Evolutionary conservation across 2,329 filamentous ascomycete species (phyloP), one percentile per base, ranked within the genome.

Genomic region (Fusarium sambucinum): DNA sequence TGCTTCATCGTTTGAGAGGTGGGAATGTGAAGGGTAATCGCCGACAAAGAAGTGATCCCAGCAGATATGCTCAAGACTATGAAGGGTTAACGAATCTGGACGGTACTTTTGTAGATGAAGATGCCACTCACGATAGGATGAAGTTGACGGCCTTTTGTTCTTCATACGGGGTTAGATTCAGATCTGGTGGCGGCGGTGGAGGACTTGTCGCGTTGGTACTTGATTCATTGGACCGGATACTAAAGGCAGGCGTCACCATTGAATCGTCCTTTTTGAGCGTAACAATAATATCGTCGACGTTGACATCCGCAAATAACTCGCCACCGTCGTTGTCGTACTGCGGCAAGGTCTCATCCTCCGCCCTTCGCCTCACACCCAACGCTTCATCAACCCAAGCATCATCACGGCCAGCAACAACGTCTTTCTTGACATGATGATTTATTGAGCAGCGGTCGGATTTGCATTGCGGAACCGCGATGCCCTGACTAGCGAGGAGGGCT

Each of bases 61-160:
- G 76, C 84, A 86, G 41, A 84, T 79, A 67, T 85, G 84, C 68
- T 86, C 85, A 51, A 86, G 80, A 4, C 84, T 86, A 32, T 13
- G 12, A 30, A n/a, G 14, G 23, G 46, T 73, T 29, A 70, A 55
- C 21, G 11, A 38, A 29, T 23, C n/a, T n/a, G 23, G 19, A 4
- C 12, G 7, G 16, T 12, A 37, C 30, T 25, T 25, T 33, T 21
- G 27, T 7, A 10, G 12, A 29, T 29, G 6, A 12, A 23, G 33
- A n/a, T 41, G 12, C 8, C 23, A 59, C 83, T 68, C 77, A 86
- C 84, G 82, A 80, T 23, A 87, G 77, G 58, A 87, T 85, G 54
- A 87, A 85, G 74, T 87, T 86, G 66, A 87, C 80, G 19, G 79
- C 83, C 42, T 78, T 76, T 41, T 83, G 80, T 32, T 82, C 83